Base-by-base conservation (phyloP, 2,329 filamentous ascomycete genomes). In the Cryphonectria nitschkei region DNA sequence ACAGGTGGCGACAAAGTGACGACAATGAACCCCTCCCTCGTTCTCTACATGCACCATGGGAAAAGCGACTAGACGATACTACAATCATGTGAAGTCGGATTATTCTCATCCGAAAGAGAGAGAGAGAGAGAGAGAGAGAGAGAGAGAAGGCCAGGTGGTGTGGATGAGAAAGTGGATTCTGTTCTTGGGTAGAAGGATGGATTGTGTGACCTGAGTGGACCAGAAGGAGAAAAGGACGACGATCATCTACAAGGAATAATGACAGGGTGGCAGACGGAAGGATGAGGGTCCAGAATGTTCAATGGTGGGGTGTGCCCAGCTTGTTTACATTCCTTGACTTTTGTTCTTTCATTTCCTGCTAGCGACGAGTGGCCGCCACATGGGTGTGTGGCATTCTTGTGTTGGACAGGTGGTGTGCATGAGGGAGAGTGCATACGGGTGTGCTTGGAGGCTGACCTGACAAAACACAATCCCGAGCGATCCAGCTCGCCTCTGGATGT, bases 381-480 rank as follows among this genome's bases (percentile, higher is more conserved):
- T 39, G 34, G 70, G 52, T 69, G 62, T 69, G 67, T 22, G 46
- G 46, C 43, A 66, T 67, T n/a, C 65, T 62, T 67, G 54, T 66
- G 62, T 69, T 66, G 32, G 70, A 54, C 63, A 63, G 41, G 70
- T 61, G 70, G 54, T 71, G 54, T 69, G 70, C 70, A 54, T 68
- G 62, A 54, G 69, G n/a, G 58, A 43, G 41, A 43, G 61, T 70
- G 68, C 64, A 68, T 70, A 50, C 43, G 52, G 52, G 41, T 61
- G 60, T 71, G 67, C 67, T 54, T 71, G 67, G 70, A 71, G 67
- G 70, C 70, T 71, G 70, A 71, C 67, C 61, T 50, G 46, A 50
- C 19, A n/a, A 50, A n/a, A 50, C 61, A 62, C 43, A 63, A 63
- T 67, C 67, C 67, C 70, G 67, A 71, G 62, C 62, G 43, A 66